phyloP scores from a whole-genome alignment of 2,329 filamentous ascomycete genomes.

The Pleochaeta shiraiana region DNA sequence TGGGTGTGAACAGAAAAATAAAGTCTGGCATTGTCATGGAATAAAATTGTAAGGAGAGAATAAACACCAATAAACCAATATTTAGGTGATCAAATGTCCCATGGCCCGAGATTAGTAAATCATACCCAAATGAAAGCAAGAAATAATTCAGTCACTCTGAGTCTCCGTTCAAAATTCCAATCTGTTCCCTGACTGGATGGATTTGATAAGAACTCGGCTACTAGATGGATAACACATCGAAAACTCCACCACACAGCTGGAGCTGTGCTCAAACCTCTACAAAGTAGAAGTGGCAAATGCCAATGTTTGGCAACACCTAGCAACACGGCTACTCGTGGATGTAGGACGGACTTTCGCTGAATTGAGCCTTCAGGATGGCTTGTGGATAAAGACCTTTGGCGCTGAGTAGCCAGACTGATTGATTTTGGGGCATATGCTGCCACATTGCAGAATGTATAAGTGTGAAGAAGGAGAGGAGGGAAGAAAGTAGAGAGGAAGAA shows the following conservation, averaged over 20 bases:
- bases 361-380: slow-evolving; percentile 13
- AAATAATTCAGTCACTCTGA: slow-evolving; percentile 43
- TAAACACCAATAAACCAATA: no score
- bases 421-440: slow-evolving; percentile 19
- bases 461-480: no score
- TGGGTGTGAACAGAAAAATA: no score
- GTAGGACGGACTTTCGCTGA: slow-evolving; percentile 27
- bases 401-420: slow-evolving; percentile 15
- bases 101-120: slow-evolving; percentile 4
- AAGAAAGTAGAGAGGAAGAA: no score
- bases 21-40: no score
- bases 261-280: slow-evolving; percentile 47
- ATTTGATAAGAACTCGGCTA: slow-evolving; percentile 37
- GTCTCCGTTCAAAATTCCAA: slow-evolving; percentile 26
- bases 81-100: no score
- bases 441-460: slow-evolving; percentile 15
- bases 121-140: slow-evolving; percentile 55
- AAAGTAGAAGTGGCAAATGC: slow-evolving; percentile 51
- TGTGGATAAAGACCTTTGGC: slow-evolving; percentile 10
- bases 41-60: no score
- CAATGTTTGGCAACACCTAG: slow-evolving; percentile 51
- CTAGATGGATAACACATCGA: slow-evolving; percentile 43
- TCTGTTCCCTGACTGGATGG: slow-evolving; percentile 19
- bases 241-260: slow-evolving; percentile 53
- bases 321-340: slow-evolving; percentile 58